These are phyloP conservation scores for Lachancea waltii DNA, from an alignment of 805 yeast species.

Conservation along the genomic window DNA sequence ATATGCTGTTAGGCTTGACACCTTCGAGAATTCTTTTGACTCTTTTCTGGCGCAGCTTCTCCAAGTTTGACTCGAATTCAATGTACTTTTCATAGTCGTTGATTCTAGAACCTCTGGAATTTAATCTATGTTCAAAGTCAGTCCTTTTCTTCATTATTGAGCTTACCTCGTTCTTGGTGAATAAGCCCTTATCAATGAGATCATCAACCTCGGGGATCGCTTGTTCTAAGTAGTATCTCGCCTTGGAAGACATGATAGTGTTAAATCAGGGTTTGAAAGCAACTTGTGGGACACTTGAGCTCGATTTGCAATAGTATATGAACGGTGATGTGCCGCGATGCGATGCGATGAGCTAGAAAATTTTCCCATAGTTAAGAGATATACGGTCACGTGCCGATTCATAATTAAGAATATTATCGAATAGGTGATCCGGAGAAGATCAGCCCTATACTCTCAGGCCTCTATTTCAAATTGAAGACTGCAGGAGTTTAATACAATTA, in stretches of 20 bases:
- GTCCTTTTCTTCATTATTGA: conserved; percentile 88
- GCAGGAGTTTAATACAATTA: too few relatives aligned
- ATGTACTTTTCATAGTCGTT: conserved; percentile 73
- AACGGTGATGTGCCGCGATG: conserved; percentile 10
- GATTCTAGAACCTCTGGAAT: conserved; percentile 74
- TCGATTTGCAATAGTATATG: not conserved
- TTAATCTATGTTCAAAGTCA: conserved; percentile 87
- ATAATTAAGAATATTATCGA: too few relatives aligned
- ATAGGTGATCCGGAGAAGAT: too few relatives aligned
- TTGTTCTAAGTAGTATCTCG: conserved; percentile 53
- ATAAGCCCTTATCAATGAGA: conserved; percentile 70
- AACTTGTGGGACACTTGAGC: not conserved
- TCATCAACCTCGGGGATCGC: conserved; percentile 92
- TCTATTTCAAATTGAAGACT: too few relatives aligned
- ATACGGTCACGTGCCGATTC: not conserved
- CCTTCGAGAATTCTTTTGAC: conserved; percentile 52
- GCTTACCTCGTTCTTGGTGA: conserved; percentile 74
- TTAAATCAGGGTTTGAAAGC: too few relatives aligned
- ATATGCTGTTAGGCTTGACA: conserved; percentile 55
- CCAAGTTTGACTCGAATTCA: conserved; percentile 74
- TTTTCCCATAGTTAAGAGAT: conserved; percentile 2
- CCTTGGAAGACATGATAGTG: conserved; percentile 43
- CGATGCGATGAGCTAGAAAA: conserved; percentile 11
- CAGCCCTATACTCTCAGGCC: too few relatives aligned
- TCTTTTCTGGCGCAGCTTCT: conserved; percentile 68